These are phyloP conservation scores for Lentinula sp. DNA, from an alignment of 768 basidiomycete genomes.

Conservation along the genomic window DNA sequence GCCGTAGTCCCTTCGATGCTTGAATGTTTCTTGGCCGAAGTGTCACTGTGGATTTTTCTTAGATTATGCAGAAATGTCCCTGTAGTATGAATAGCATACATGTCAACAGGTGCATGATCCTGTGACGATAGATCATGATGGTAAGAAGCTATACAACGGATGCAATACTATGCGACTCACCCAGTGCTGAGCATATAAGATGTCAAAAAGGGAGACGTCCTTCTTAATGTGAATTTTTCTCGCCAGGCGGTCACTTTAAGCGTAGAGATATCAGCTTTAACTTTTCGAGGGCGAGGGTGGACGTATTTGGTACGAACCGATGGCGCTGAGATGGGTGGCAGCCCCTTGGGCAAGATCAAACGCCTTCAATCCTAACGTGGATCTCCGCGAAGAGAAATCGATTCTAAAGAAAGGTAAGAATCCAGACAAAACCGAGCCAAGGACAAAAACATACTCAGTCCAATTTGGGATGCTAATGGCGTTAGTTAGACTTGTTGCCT, in stretches of 20 bases:
- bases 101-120: conserved; percentile 77
- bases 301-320: conserved; percentile 31
- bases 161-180: conserved; percentile 33
- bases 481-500: not conserved
- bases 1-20: conserved; percentile 58
- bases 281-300: too few relatives aligned
- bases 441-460: conserved; percentile 43
- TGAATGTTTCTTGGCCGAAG: conserved; percentile 68
- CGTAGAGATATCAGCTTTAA: not conserved
- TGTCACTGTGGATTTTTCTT: conserved; percentile 40
- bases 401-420: conserved; percentile 21
- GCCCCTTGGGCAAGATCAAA: conserved; percentile 74
- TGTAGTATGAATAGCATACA: conserved; percentile 30
- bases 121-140: conserved; percentile 22
- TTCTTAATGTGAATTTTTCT: conserved; percentile 54
- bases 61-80: not conserved
- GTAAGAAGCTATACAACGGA: conserved; percentile 4
- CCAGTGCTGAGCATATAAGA: conserved; percentile 68
- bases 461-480: conserved; percentile 63
- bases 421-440: not conserved
- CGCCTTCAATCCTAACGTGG: conserved; percentile 52
- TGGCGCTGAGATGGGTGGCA: conserved; percentile 62
- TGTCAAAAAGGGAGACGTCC: conserved; percentile 59
- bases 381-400: conserved; percentile 38
- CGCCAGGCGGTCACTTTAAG: conserved; percentile 52